Conservation (phyloP, 2,329 filamentous ascomycete genomes). For the Stachybotrys chlorohalonatus region DNA sequence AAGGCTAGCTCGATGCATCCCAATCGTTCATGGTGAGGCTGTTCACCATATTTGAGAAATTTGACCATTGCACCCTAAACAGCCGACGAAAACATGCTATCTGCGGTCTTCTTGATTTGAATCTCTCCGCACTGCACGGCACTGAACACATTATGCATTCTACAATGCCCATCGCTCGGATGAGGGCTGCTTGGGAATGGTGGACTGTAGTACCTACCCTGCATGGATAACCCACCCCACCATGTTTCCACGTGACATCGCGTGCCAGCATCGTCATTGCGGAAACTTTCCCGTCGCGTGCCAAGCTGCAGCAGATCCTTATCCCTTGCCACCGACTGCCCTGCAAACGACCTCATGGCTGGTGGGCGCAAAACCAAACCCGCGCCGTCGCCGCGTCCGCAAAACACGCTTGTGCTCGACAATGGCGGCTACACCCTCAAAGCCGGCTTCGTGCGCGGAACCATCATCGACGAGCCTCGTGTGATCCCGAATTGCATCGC, state of each 20-base stretch:
- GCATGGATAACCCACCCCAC: neutral
- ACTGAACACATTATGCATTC: too few relatives aligned
- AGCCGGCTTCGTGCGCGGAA: conserved; percentile 61
- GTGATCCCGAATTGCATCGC: conserved; percentile 84
- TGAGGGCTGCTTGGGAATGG: too few relatives aligned
- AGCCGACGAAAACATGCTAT: too few relatives aligned
- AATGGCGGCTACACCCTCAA: conserved; percentile 91
- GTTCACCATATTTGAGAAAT: too few relatives aligned
- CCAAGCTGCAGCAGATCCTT: neutral
- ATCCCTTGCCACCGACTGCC: too few relatives aligned
- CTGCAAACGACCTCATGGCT: conserved; percentile 22
- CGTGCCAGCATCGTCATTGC: neutral
- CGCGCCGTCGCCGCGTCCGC: conserved; percentile 38
- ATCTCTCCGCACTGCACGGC: too few relatives aligned
- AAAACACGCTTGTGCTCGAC: conserved; percentile 76
- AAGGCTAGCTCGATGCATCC: too few relatives aligned
- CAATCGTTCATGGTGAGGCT: too few relatives aligned
- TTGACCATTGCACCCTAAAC: too few relatives aligned
- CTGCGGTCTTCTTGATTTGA: too few relatives aligned
- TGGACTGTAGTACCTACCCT: neutral
- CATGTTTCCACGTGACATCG: neutral
- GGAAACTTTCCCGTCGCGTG: neutral
- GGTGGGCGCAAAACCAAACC: conserved; percentile 44
- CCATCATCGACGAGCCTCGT: conserved; percentile 45
- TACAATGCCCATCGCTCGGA: too few relatives aligned